Evolutionary conservation across 768 basidiomycete genomes (phyloP).

Genomic region (Clavaria fumosa): DNA sequence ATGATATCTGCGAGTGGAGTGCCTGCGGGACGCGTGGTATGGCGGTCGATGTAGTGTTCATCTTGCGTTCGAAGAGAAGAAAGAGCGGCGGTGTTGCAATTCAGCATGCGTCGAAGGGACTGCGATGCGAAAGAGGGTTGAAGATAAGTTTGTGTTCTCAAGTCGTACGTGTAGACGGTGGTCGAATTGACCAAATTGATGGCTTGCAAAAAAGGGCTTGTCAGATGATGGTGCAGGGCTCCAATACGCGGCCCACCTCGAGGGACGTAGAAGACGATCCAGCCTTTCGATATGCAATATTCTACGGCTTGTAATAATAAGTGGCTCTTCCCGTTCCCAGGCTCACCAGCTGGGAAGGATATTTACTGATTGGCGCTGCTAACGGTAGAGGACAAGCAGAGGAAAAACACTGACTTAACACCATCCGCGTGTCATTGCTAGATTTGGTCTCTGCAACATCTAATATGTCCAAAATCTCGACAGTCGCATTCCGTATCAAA

Average conservation of each 20-base stretch:
- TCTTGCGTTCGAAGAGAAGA: slow-evolving; percentile 25
- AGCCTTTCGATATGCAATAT: slow-evolving; percentile 45
- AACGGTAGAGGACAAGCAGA: slow-evolving; percentile 3
- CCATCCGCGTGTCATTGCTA: slow-evolving; percentile 37
- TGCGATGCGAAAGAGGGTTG: slow-evolving; percentile 54
- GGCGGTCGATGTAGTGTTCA: slow-evolving; percentile 31
- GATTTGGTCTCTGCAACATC: slow-evolving; percentile 31
- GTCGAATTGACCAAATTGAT: slow-evolving; percentile 56
- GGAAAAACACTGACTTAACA: slow-evolving; percentile 34
- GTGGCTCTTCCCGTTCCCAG: slow-evolving; percentile 73
- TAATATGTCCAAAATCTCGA: slow-evolving; percentile 37
- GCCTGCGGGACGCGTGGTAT: slow-evolving; percentile 29
- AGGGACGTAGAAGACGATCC: slow-evolving; percentile 80
- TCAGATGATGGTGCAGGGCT: no score
- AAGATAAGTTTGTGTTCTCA: slow-evolving; percentile 60
- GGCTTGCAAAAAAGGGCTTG: no score
- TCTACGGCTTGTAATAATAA: slow-evolving; percentile 64
- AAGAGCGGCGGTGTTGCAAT: slow-evolving; percentile 39
- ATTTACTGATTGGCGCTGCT: slow-evolving; percentile 7
- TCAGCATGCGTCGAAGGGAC: slow-evolving; percentile 43
- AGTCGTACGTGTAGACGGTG: slow-evolving; percentile 56
- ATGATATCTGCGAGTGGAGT: slow-evolving; percentile 40
- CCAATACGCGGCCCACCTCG: slow-evolving; percentile 47
- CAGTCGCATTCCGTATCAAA: slow-evolving; percentile 53
- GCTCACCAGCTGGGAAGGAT: slow-evolving; percentile 39